phyloP scores from a whole-genome alignment of 2,329 filamentous ascomycete species.

The Thelonectria olida region DNA sequence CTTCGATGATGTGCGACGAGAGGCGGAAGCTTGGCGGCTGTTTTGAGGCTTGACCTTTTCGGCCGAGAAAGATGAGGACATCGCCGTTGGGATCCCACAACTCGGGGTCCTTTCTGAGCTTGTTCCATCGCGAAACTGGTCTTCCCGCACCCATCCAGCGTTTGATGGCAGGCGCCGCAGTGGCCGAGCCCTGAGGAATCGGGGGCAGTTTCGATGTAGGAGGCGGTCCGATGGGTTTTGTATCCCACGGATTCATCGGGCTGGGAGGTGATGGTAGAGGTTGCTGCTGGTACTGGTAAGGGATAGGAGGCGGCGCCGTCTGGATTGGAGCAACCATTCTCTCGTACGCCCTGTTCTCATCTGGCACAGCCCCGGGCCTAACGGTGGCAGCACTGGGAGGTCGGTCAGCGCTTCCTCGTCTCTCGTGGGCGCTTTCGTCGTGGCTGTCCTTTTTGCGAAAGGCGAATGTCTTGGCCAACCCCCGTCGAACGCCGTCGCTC shows the following conservation, averaged over 20 bases:
- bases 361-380: constrained; percentile 22
- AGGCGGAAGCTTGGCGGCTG: constrained; percentile 63
- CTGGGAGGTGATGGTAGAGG: constrained; percentile 30
- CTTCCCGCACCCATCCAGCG: constrained; percentile 63
- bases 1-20: constrained; percentile 67
- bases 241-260: constrained; percentile 28
- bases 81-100: constrained; percentile 70
- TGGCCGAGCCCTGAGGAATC: constrained; percentile 43
- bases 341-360: constrained; percentile 27
- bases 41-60: constrained; percentile 50
- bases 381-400: constrained; percentile 35
- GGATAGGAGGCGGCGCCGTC: constrained; percentile 17
- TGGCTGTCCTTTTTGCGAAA: constrained; percentile 61
- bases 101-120: constrained; percentile 67
- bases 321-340: constrained; percentile 20
- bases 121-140: constrained; percentile 63
- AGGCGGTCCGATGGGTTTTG: constrained; percentile 46
- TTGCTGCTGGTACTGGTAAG: constrained; percentile 29
- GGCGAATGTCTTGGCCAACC: constrained; percentile 62
- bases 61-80: constrained; percentile 64
- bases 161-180: constrained; percentile 52
- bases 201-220: constrained; percentile 55
- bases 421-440: constrained; percentile 18
- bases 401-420: constrained; percentile 27
- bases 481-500: constrained; percentile 63